Evolutionary conservation across 2,329 filamentous ascomycete species (phyloP), one percentile per base, ranked within the genome.

Genomic region (Fusarium sp.): DNA sequence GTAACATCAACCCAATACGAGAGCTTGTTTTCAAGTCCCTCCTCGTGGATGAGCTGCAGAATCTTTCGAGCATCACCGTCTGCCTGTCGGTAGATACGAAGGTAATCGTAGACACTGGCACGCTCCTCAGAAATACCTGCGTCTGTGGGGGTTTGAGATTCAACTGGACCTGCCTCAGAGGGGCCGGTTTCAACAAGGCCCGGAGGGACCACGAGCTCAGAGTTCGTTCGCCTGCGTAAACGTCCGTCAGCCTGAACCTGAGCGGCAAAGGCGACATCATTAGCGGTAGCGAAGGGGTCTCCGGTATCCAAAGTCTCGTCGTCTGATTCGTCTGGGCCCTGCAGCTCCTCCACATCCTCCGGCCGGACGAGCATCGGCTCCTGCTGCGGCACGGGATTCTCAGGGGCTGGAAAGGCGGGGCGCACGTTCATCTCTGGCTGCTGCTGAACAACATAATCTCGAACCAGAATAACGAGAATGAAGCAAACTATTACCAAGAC

Each of bases 391-490:
- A 79, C 69, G 9, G 79, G 77, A 37, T 82, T 79, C 40, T 81
- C 81, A 19, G 78, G 78, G 12, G 85, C 88, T 16, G 88, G 90
- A 78, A 91, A 88, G 7, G 88, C 89, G 13, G 88, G 92, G 1
- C 91, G 92, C 85, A 96, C 92, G 77, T 97, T 97, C 75, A 96
- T 92, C 73, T 95, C 92, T 9, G 96, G 96, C 80, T 99, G 96
- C 81, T 99, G 96, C 81, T 99, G 96, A 15, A 99, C 95, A 57
- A 99, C 96, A 88, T 97, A 99, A 83, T 99, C 96, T 52, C 97
- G 88, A 52, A 99, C 98, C 8, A 99, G 84, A 75, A 99, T 99
- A 46, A 99, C 91, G n/a, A 99, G 85, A 67, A 99, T 98, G 82
- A 98, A 99, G 65, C 93, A 95, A 49, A 97, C 88, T 12, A 99